phyloP scores from a whole-genome alignment of 179 eudicot genomes.

The Gypsophila paniculata region DNA sequence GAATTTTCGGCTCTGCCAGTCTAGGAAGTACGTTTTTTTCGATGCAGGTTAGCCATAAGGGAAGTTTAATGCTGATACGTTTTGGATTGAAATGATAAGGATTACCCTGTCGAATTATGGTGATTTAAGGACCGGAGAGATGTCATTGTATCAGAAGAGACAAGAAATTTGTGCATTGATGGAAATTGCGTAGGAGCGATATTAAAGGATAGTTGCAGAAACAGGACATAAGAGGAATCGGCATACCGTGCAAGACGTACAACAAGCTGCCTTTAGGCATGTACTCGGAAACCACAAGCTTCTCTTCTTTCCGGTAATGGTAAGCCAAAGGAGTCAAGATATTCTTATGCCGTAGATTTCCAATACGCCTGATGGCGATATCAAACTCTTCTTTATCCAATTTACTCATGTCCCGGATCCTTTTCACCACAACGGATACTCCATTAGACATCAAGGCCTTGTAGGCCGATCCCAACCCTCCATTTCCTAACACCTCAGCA shows the following conservation, averaged over 20 bases:
- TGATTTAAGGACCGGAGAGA: not conserved
- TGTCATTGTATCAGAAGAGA: not conserved
- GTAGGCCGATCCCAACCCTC: slow-evolving; percentile 76
- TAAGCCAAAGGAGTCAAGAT: slow-evolving; percentile 68
- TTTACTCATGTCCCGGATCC: slow-evolving; percentile 65
- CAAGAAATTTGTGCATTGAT: not conserved
- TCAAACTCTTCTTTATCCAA: slow-evolving; percentile 60
- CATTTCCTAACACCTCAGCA: slow-evolving; percentile 82
- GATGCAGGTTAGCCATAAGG: no score
- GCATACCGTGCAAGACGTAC: slow-evolving; percentile 67
- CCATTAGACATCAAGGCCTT: slow-evolving; percentile 71
- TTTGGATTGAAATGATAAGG: no score
- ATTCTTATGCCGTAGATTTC: slow-evolving; percentile 55
- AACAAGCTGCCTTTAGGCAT: slow-evolving; percentile 63
- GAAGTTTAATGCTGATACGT: no score
- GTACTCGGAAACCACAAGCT: slow-evolving; percentile 67
- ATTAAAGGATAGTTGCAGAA: not conserved
- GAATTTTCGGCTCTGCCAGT: not conserved
- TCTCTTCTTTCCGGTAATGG: slow-evolving; percentile 79
- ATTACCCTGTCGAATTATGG: not conserved
- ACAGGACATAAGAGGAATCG: not conserved
- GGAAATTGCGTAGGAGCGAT: not conserved
- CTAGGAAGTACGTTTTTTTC: no score
- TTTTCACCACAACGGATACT: slow-evolving; percentile 74
- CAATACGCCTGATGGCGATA: slow-evolving; percentile 51